Evolutionary conservation across 2,329 filamentous ascomycete genomes (phyloP).

Genomic region (Shiraia sp.): DNA sequence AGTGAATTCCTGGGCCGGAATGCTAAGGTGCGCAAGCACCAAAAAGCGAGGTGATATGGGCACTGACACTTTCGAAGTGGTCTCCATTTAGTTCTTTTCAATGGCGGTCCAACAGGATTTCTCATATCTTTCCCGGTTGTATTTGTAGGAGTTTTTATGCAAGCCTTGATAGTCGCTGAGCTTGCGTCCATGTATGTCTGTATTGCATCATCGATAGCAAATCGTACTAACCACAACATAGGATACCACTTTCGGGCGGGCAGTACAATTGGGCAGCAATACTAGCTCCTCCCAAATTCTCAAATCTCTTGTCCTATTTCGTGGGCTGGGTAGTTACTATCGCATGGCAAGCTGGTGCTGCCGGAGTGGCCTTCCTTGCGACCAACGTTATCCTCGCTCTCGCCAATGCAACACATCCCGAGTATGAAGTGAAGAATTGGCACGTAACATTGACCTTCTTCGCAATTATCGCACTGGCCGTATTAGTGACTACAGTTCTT

Average conservation of each 20-base stretch:
- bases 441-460: conserved; percentile 53
- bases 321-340: conserved; percentile 16
- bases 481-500: conserved; percentile 48
- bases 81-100: too few relatives aligned
- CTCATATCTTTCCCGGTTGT: not conserved
- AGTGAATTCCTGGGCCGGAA: too few relatives aligned
- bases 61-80: too few relatives aligned
- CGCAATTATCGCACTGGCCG: conserved; percentile 41
- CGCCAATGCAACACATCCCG: too few relatives aligned
- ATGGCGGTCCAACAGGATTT: not conserved
- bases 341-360: conserved; percentile 17
- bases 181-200: conserved; percentile 23
- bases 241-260: conserved; percentile 15
- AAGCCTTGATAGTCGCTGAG: conserved; percentile 13
- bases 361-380: conserved; percentile 6
- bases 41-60: too few relatives aligned
- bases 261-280: conserved; percentile 19
- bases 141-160: not conserved
- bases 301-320: conserved; percentile 14
- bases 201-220: too few relatives aligned
- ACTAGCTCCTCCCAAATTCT: conserved; percentile 49
- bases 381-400: conserved; percentile 10
- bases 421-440: conserved; percentile 44
- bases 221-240: too few relatives aligned
- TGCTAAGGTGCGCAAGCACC: too few relatives aligned